Conservation (phyloP, 306 rosid species). For the Inga laurina region DNA sequence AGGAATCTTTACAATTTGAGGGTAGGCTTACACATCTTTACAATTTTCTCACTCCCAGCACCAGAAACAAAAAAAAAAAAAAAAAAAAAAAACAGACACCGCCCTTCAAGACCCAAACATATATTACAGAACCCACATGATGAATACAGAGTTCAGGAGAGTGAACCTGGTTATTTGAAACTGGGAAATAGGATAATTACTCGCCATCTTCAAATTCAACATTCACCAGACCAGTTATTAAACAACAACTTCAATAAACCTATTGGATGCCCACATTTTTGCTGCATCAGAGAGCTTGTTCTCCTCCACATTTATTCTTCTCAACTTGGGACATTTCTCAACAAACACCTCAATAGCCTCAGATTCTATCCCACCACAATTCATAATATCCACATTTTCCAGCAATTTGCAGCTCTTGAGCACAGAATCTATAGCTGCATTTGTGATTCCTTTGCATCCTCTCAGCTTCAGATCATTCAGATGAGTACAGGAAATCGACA, state of each 20-base stretch:
- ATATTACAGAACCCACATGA: constrained; percentile 27
- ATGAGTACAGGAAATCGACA: constrained; percentile 63
- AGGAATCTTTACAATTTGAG: not conserved
- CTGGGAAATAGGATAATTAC: constrained; percentile 21
- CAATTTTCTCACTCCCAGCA: not conserved
- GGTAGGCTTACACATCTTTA: not conserved
- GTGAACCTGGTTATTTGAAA: constrained; percentile 41
- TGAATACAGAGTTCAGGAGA: constrained; percentile 7
- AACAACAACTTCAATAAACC: constrained; percentile 53
- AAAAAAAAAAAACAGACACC: not conserved
- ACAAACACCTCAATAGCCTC: constrained; percentile 57
- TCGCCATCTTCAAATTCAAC: constrained; percentile 27
- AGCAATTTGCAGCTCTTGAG: constrained; percentile 61
- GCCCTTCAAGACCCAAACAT: constrained; percentile 3
- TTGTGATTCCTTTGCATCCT: constrained; percentile 67
- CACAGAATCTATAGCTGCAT: constrained; percentile 44
- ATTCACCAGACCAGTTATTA: constrained; percentile 38
- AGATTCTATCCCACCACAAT: constrained; percentile 58
- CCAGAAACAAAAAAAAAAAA: not conserved
- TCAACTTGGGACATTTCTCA: constrained; percentile 52
- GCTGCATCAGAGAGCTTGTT: constrained; percentile 64
- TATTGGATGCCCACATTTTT: constrained; percentile 50
- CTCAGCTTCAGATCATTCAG: constrained; percentile 69
- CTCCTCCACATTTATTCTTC: constrained; percentile 63
- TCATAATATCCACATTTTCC: constrained; percentile 63